These are phyloP conservation scores for Cydonia oblonga DNA, from an alignment of 331 rosid species.

Conservation along the genomic window DNA sequence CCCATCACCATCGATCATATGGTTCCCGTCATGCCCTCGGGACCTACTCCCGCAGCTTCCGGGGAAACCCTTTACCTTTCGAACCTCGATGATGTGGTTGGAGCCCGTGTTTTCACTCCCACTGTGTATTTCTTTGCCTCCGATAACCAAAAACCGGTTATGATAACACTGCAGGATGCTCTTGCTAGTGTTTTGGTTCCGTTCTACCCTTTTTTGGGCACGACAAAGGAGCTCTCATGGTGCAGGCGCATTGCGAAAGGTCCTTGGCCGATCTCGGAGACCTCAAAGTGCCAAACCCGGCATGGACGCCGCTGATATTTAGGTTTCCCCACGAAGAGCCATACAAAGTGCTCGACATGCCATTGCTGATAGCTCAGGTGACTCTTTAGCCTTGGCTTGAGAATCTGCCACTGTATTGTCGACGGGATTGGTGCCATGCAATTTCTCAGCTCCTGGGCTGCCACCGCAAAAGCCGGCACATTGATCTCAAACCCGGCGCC, in stretches of 20 bases:
- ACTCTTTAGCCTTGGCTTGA: slow-evolving; percentile 65
- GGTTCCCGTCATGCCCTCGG: slow-evolving; percentile 39
- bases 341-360: slow-evolving; percentile 79
- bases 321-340: slow-evolving; percentile 70
- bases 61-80: slow-evolving; percentile 61
- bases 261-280: slow-evolving; percentile 46
- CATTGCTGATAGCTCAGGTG: slow-evolving; percentile 80
- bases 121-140: slow-evolving; percentile 56
- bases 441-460: slow-evolving; percentile 75
- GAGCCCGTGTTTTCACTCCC: slow-evolving; percentile 80
- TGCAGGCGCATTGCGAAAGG: slow-evolving; percentile 55
- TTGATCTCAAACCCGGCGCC: slow-evolving; percentile 48
- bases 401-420: slow-evolving; percentile 86
- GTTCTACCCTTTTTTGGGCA: slow-evolving; percentile 65
- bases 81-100: slow-evolving; percentile 66
- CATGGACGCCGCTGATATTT: slow-evolving; percentile 82
- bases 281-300: slow-evolving; percentile 67
- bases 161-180: slow-evolving; percentile 30
- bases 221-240: slow-evolving; percentile 63
- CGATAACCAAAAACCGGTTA: slow-evolving; percentile 18
- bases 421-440: slow-evolving; percentile 95
- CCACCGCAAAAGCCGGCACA: slow-evolving; percentile 46
- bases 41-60: slow-evolving; percentile 20
- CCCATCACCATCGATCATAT: slow-evolving; percentile 29
- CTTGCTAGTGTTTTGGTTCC: slow-evolving; percentile 72